Base-by-base conservation (phyloP, 202 grass and related monocot genomes). In the Zoysia matrella region DNA sequence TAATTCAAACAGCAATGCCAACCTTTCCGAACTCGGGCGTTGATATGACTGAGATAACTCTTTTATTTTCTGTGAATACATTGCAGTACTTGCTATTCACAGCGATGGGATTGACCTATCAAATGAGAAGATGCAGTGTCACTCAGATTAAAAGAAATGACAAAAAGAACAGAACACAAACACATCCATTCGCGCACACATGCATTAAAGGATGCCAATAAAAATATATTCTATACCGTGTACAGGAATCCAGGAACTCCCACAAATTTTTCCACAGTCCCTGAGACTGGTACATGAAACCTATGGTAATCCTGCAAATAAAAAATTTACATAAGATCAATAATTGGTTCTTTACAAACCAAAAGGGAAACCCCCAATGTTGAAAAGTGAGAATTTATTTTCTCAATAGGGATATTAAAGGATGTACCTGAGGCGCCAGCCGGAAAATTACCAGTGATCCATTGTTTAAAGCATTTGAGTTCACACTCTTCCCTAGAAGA, bases 81-180 rank as follows among this genome's bases (percentile, higher is more conserved):
- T 98, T 95, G 81, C 95, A 98, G 60, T 95, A 95, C 65, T 95
- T 98, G 66, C 95, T 98, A 85, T 98, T 98, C 58, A 98, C 92
- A 14, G 95, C 95, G 55, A 98, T 98, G 82, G 95, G 95, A 82
- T 98, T 98, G 66, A 98, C 95, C 95, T 98, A 82, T 76, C 60
- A 84, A 78, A 90, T 75, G 60, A 41, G 73, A 74, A 67, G 2
- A 80, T 67, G 77, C 47, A 79, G 63, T 4, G 11, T 66, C 39
- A 73, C 62, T 12, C 45, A 85, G 50, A 72, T 89, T 18, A 43
- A 45, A 18, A 75, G 11, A 86, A 64, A 79, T 42, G 52, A 48
- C 44, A 67, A 53, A 83, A 54, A 89, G 4, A 70, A 64, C 16
- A 2, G 67, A 61, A 64, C 60, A 64, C 15, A 80, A 60, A 12